These are phyloP conservation scores for Solanum arcanum DNA, from an alignment of 257 asterid genomes.

Conservation along the genomic window DNA sequence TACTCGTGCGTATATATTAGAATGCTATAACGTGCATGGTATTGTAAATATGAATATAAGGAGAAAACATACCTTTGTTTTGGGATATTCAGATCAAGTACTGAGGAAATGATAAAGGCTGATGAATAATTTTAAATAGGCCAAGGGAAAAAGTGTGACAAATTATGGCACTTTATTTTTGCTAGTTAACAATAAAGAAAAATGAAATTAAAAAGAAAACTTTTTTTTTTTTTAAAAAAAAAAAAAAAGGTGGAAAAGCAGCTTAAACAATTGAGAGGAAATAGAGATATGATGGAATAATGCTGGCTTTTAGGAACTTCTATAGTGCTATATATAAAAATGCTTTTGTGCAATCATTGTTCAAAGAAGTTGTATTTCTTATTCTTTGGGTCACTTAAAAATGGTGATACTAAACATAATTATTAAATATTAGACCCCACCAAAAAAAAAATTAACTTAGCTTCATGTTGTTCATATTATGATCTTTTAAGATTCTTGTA, in stretches of 20 bases:
- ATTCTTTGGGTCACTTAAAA: neutral
- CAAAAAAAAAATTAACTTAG: neutral
- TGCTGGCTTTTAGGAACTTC: neutral
- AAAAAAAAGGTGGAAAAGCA: neutral
- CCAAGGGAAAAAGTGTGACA: neutral
- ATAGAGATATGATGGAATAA: neutral
- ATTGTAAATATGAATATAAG: neutral
- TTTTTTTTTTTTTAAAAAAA: neutral
- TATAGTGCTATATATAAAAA: neutral
- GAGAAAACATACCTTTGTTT: neutral
- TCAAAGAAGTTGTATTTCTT: neutral
- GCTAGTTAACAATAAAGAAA: neutral
- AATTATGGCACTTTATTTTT: neutral
- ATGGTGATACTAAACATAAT: neutral
- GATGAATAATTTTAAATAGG: slow-evolving; percentile 4
- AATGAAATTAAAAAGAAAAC: neutral
- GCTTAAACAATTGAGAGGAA: neutral
- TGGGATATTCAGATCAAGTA: neutral
- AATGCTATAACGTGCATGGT: neutral
- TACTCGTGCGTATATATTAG: neutral
- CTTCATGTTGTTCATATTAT: neutral
- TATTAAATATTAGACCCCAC: neutral
- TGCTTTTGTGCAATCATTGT: neutral
- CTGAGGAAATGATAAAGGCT: neutral
- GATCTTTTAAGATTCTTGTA: neutral